A percentile compares a stretch with the other conserved stretches of the same genome.
Evolutionary conservation across 345 rosid genomes (phyloP).

Genomic region (Eucalyptus paniculata): DNA sequence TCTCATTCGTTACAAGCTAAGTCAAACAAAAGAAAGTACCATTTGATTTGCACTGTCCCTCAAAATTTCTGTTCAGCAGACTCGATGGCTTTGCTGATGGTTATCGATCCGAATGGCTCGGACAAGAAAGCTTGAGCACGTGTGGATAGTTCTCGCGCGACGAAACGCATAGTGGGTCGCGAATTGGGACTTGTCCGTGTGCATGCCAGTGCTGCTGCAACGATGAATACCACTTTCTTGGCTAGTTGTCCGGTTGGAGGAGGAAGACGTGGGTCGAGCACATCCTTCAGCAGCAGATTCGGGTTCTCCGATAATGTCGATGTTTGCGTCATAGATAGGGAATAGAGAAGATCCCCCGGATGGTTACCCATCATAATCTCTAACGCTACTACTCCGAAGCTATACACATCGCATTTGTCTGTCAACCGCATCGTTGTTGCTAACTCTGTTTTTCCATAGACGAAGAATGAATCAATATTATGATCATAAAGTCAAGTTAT

Average conservation of each 20-base stretch:
- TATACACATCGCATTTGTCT: constrained; percentile 41
- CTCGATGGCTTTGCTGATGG: constrained; percentile 9
- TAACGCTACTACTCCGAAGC: constrained; percentile 50
- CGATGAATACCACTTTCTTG: constrained; percentile 21
- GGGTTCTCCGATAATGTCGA: background rate
- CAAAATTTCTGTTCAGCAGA: background rate
- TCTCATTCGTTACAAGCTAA: background rate
- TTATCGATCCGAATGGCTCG: constrained; percentile 8
- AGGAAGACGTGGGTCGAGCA: constrained; percentile 34
- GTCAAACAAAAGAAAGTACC: background rate
- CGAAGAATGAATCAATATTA: background rate
- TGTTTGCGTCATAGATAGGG: background rate
- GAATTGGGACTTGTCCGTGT: constrained; percentile 11
- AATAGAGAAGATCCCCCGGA: constrained; percentile 37
- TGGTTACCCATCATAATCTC: constrained; percentile 61
- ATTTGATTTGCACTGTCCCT: background rate
- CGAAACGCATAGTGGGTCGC: constrained; percentile 38
- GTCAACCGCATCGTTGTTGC: constrained; percentile 7
- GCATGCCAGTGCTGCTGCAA: constrained; percentile 33
- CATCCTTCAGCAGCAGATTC: constrained; percentile 18
- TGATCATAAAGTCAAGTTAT: background rate
- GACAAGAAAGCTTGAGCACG: constrained; percentile 14
- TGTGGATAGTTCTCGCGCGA: constrained; percentile 42
- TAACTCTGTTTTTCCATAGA: background rate
- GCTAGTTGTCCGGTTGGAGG: constrained; percentile 30